Base-by-base conservation (phyloP, 306 rosid species). In the Pterocarpus santalinus region DNA sequence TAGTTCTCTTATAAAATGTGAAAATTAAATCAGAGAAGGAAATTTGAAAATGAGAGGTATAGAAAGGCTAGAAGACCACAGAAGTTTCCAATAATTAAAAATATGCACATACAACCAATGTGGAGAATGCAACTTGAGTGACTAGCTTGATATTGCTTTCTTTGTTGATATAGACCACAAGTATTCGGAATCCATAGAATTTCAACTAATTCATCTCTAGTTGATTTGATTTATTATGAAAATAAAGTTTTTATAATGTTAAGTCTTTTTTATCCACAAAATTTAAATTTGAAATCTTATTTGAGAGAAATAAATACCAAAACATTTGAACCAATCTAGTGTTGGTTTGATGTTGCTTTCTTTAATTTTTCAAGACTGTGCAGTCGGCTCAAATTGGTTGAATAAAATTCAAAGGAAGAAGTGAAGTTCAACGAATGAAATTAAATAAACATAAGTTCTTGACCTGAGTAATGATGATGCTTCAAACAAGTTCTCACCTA, bases 301-400 rank as follows among this genome's bases (percentile, higher is more conserved):
- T 22, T 22, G 28, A 22, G 28, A 22, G 28, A 22, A 22, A 22
- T 1, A 22, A 22, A 22, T 22, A 22, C 28, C 28, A 22, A 22
- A 22, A 1, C 28, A 22, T 22, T 22, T 22, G 28, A 22, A 22
- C 28, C 28, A 38, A 38, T 2, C 15, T 66, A 28, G 12, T 6
- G 28, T 22, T 41, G 9, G 13, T 12, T 47, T 61, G 53, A 47
- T 47, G 5, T 61, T 47, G 72, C 60, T 53, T 47, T 47, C 55
- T 22, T 22, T 22, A 22, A 2, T 22, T 55, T n/a, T 67, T 58
- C 61, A 57, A 35, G 5, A 46, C 5, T 76, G n/a, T 74, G 56
- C 9, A 67, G 65, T 51, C 61, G 77, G 73, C 78, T 76, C 51
- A 49, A 38, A 41, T 10, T 62, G 16, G 57, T 62, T 51, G 73